These are phyloP conservation scores for Stentor roeselii DNA, from an alignment of 73 alveolate genomes.

Conservation along the genomic window DNA sequence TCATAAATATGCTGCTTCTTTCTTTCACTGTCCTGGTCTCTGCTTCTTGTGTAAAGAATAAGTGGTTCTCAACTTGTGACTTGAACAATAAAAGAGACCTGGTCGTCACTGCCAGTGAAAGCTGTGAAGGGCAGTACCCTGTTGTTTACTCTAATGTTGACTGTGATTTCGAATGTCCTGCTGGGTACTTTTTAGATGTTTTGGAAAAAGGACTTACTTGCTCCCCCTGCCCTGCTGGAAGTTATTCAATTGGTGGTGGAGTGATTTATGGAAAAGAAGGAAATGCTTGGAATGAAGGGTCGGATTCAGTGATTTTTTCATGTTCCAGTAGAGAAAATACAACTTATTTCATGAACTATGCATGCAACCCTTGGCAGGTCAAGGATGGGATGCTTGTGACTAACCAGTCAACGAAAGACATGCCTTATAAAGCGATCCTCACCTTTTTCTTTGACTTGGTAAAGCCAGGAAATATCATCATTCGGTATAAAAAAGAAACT, in stretches of 20 bases:
- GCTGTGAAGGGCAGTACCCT: background rate
- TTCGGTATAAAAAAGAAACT: background rate
- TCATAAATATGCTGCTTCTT: too few relatives aligned
- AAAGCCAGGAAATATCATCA: background rate
- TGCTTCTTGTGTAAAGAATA: background rate
- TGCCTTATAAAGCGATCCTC: background rate
- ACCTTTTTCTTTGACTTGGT: background rate
- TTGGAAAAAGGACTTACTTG: background rate
- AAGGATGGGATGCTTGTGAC: background rate
- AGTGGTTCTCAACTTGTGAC: background rate
- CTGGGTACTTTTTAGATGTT: background rate
- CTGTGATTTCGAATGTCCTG: background rate
- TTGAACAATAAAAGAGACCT: background rate
- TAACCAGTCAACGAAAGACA: background rate
- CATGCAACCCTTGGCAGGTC: background rate
- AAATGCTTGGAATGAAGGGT: background rate
- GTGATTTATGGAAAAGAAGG: conserved; percentile 3
- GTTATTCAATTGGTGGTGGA: conserved; percentile 12
- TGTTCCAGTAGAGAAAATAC: background rate
- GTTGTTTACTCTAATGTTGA: background rate
- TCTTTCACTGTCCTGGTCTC: too few relatives aligned
- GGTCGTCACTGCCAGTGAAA: background rate
- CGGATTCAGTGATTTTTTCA: too few relatives aligned
- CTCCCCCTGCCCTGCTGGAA: conserved; percentile 11
- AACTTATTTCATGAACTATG: background rate